Evolutionary conservation across 1,284 basidiomycete species (phyloP), one percentile per base, ranked within the genome.

Genomic region (Xerocomus nothofagi): DNA sequence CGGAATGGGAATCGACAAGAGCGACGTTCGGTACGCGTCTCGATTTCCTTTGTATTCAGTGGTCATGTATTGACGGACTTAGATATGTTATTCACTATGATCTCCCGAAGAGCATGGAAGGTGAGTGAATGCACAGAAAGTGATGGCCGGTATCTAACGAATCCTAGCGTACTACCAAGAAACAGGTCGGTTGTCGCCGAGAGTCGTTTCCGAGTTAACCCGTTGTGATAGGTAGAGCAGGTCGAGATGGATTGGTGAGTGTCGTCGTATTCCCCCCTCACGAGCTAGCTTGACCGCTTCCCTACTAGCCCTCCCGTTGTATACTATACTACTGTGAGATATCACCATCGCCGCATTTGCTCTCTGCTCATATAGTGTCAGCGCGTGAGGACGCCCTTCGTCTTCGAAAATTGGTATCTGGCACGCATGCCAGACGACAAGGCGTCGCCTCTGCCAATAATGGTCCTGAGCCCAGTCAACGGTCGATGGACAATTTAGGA

Each of bases 1-100:
- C 60, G 91, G 92, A 2, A 86, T 93, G 75, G 91, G 92, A 1
- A 92, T 95, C 27, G 91, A 95, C 66, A 92, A 93, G 66, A 71
- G 81, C 3, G 83, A 92, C 61, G 88, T 91, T 31, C 79, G 88
- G 76, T 88, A 71, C 29, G 77, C 5, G 66, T 32, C 48, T 39
- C 15, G 7, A 4, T 18, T 31, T 17, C 12, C 14, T 68, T 0
- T 39, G 12, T 17, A n/a, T 24, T 39, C 24, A 14, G 30, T 23
- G 17, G 14, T 26, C 8, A 20, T 36, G 49, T 24, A n/a, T 29
- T 54, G 17, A 59, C n/a, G 15, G n/a, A 14, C 30, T 20, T 44
- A 84, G 86, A 44, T 90, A 87, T 58, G 77, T 88, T 41, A 82
- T 91, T 33, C 84, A 91, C 59, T 89, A 80, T 57, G 90, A 94